Base-by-base conservation (phyloP, 2,329 filamentous ascomycete species). In the Pleurostoma richardsiae region DNA sequence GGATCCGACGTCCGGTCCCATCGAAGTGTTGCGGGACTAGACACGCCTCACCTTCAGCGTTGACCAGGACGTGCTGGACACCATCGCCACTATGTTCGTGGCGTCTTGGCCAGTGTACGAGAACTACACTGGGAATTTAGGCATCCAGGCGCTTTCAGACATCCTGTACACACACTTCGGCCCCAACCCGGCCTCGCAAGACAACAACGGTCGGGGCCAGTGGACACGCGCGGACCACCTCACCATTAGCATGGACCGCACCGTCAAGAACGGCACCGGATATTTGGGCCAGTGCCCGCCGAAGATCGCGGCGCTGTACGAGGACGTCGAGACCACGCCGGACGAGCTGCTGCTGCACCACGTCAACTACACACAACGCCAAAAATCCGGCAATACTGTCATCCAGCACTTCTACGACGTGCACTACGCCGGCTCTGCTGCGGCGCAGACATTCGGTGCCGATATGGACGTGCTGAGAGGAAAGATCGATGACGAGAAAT, bases 101-200 rank as follows among this genome's bases (percentile, higher is more conserved):
- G 70, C 72, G 7, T 87, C 83, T 0, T 88, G 85, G 85, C 80
- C 79, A 0, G 77, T 83, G 0, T 88, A 88, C 48, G 84, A 87
- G 63, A 81, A 82, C 57, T 87, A 88, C 65, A 80, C 72, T 1
- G 85, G 85, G 4, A 88, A 88, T 52, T 69, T 88, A 0, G 85
- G 85, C 7, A 74, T 85, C 4, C 84, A 88, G 56, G 88, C 85
- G 0, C 61, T 88, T 41, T 82, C 80, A 0, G 82, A 88, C 55
- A 86, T 87, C 45, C 65, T 85, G 0, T 79, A 80, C 49, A 79
- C 76, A 1, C 83, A 88, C 63, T 85, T 79, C 56, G 85, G 85
- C 0, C 83, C 85, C 0, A 85, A 82, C 48, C 83, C 85, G 2
- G 78, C 74, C 6, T 81, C 79, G 0, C 80, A 84, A 56, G 85